Evolutionary conservation across 2,329 filamentous ascomycete genomes (phyloP).

Genomic region (Ceratocystiopsis sp.): DNA sequence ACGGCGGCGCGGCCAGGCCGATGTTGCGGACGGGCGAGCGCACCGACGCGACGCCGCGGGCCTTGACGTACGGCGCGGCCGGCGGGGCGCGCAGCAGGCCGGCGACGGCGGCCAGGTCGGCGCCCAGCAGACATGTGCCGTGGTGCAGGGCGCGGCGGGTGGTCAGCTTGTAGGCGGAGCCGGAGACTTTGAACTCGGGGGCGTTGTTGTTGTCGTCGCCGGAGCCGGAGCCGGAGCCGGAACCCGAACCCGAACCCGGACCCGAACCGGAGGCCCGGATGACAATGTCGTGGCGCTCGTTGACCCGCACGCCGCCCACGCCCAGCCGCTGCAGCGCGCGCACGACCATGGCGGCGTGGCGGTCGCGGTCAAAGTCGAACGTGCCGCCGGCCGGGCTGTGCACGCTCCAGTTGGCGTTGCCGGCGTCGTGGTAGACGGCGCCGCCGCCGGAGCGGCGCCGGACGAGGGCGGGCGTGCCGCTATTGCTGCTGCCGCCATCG

Average conservation of each 20-base stretch:
- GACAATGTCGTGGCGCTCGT: slow-evolving; percentile 86
- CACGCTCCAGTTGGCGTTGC: slow-evolving; percentile 90
- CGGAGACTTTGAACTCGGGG: slow-evolving; percentile 53
- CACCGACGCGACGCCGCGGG: slow-evolving; percentile 81
- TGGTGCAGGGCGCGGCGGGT: slow-evolving; percentile 68
- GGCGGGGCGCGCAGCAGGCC: slow-evolving; percentile 55
- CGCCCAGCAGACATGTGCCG: slow-evolving; percentile 71
- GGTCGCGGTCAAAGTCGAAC: slow-evolving; percentile 56
- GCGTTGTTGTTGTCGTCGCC: slow-evolving; percentile 5
- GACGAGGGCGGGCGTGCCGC: slow-evolving; percentile 34
- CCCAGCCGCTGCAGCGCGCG: slow-evolving; percentile 51
- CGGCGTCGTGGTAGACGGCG: slow-evolving; percentile 81
- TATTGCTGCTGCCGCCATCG: slow-evolving; percentile 22
- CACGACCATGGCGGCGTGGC: slow-evolving; percentile 84
- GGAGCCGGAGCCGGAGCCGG: no score
- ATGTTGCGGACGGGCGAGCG: slow-evolving; percentile 73
- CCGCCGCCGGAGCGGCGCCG: slow-evolving; percentile 78
- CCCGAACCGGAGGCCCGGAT: no score
- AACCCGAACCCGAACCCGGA: no score
- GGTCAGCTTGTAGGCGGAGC: slow-evolving; percentile 89
- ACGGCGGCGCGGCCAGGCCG: neutral
- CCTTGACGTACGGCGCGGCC: slow-evolving; percentile 56
- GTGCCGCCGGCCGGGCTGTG: slow-evolving; percentile 52
- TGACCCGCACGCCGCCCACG: slow-evolving; percentile 58
- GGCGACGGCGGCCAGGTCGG: slow-evolving; percentile 54